Evolutionary conservation across 164 flowering plant species (phyloP).

Genomic region (Liquidambar formosana): DNA sequence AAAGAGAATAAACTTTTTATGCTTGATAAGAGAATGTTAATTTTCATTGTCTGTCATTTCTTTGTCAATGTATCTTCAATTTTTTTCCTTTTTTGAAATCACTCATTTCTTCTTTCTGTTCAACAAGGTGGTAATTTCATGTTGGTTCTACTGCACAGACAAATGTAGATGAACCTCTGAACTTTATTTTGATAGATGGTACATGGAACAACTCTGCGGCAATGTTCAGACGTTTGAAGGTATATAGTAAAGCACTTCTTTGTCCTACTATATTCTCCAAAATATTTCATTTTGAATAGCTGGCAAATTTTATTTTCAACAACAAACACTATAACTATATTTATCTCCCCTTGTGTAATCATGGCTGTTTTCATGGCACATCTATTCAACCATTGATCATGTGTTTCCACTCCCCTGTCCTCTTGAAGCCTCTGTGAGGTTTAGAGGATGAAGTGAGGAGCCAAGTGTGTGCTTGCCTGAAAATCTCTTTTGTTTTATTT

Average conservation of each 20-base stretch:
- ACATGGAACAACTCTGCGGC: conserved; percentile 96
- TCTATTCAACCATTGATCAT: too few relatives aligned
- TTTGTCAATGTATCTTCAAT: background rate
- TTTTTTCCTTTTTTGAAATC: conserved; percentile 2
- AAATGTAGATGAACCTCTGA: conserved; percentile 37
- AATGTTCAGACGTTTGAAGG: conserved; percentile 95
- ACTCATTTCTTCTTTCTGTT: conserved; percentile 24
- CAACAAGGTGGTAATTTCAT: conserved; percentile 28
- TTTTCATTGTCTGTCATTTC: background rate
- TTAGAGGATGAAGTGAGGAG: too few relatives aligned
- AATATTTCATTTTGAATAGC: background rate
- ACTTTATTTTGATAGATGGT: conserved; percentile 89
- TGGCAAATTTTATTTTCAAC: background rate
- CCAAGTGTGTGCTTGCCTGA: too few relatives aligned
- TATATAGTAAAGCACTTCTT: conserved; percentile 17
- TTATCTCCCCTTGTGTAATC: background rate
- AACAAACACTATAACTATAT: background rate
- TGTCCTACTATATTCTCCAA: conserved; percentile 1
- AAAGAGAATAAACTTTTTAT: background rate
- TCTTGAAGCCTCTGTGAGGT: too few relatives aligned
- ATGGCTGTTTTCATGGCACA: too few relatives aligned
- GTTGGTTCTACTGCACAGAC: conserved; percentile 44
- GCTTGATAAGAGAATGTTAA: background rate
- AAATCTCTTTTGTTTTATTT: too few relatives aligned
- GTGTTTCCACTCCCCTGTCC: too few relatives aligned